Conservation (phyloP, 495 filamentous ascomycete genomes). For the Aspergillus bridgeri region DNA sequence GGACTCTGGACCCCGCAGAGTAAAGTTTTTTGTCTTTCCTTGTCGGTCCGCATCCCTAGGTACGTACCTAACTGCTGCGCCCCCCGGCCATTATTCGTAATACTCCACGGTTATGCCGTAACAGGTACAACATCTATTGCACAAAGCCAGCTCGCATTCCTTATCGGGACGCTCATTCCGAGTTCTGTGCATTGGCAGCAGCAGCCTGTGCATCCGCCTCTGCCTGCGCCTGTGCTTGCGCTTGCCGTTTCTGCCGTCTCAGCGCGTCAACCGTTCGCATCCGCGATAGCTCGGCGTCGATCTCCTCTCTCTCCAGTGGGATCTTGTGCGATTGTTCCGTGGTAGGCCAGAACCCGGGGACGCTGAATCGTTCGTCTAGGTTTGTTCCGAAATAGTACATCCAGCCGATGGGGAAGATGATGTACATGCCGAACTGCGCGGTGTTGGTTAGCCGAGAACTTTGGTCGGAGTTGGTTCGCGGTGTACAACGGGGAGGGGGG, state of each 20-base stretch:
- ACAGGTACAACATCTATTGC: too few relatives aligned
- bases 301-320: constrained; percentile 85
- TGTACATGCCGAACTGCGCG: constrained; percentile 93
- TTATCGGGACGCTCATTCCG: constrained; percentile 18
- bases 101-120: too few relatives aligned
- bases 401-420: constrained; percentile 96
- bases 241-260: constrained; percentile 54
- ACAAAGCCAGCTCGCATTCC: constrained; percentile 2
- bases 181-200: constrained; percentile 14
- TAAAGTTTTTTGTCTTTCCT: background rate
- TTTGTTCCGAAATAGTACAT: constrained; percentile 99
- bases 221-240: constrained; percentile 34
- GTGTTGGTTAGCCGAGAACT: constrained; percentile 3
- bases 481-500: too few relatives aligned
- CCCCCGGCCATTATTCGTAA: background rate
- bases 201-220: constrained; percentile 33
- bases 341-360: constrained; percentile 92
- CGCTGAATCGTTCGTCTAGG: constrained; percentile 83
- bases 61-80: background rate
- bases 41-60: background rate
- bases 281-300: constrained; percentile 69
- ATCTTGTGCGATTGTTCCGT: constrained; percentile 82
- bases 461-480: background rate
- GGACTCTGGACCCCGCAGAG: constrained; percentile 9
- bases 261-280: constrained; percentile 53